Base-by-base conservation (phyloP, 331 rosid species). In the Acacia pycnantha region DNA sequence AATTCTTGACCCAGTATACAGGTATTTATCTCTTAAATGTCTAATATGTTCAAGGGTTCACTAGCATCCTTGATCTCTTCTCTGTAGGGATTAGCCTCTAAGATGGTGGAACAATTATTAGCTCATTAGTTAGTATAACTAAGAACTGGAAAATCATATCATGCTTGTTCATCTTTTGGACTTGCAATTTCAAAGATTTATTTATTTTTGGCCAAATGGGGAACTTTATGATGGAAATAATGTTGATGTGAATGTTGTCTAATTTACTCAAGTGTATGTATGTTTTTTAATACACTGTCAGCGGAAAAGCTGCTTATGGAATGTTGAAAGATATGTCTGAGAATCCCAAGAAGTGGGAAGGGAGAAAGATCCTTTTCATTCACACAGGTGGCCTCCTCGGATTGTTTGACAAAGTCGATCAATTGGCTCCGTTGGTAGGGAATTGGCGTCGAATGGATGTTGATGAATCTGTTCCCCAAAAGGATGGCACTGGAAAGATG, bases 301-400 rank as follows among this genome's bases (percentile, higher is more conserved):
- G 99, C 11, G 99, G 99, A 77, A 95, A 95, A 80, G 99, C 94
- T 70, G 93, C 91, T 33, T 89, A 84, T 86, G 92, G 87, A 65
- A 48, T 93, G 96, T 74, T 88, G 82, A 89, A 91, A 84, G 99
- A 95, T 78, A 90, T 95, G 83, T 26, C 70, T 11, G 96, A 84
- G 83, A 89, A 92, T 87, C 93, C 98, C 50, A 82, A 88, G 87
- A 90, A 92, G 69, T 95, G 99, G 99, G 99, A 92, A 88, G 97
- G 99, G 74, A 93, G 98, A 81, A 93, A 85, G 88, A 62, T 95
- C 84, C 96, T 95, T 71, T 95, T 95, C 86, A 72, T 95, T 81
- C 99, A 95, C 83, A 93, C 99, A 0, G 99, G 99, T 16, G 99
- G 99, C 68, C 87, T 93, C n/a, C 91, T 95, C 4, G 99, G 99